Conservation (phyloP, 495 filamentous ascomycete species). For the Daldinia loculata region DNA sequence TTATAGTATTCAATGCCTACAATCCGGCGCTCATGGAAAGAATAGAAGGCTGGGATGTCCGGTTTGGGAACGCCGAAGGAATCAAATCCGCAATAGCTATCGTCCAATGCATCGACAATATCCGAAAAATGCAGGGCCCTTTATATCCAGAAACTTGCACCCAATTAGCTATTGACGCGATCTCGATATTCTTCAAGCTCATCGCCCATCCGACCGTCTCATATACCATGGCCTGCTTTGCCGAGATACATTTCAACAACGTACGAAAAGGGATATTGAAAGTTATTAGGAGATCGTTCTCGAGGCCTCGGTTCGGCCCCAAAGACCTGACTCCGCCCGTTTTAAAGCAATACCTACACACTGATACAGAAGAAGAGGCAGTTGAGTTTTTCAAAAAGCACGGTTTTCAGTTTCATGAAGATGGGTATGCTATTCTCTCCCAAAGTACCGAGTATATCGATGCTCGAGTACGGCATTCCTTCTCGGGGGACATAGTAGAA, state of each 20-base stretch:
- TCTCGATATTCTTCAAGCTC: conserved; percentile 78
- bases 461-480: conserved; percentile 53
- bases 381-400: conserved; percentile 74
- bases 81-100: conserved; percentile 55
- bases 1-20: conserved; percentile 82
- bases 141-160: conserved; percentile 59
- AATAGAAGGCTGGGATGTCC: conserved; percentile 79
- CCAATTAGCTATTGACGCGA: conserved; percentile 60
- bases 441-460: conserved; percentile 42
- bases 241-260: conserved; percentile 86
- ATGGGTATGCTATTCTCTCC: conserved; percentile 60
- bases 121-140: conserved; percentile 69
- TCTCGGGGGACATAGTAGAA: conserved; percentile 57
- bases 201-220: conserved; percentile 75
- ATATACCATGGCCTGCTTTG: conserved; percentile 93
- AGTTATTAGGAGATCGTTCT: conserved; percentile 67
- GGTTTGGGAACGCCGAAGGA: conserved; percentile 70
- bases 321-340: conserved; percentile 78
- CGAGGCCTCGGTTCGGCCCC: conserved; percentile 70
- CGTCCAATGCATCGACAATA: conserved; percentile 63
- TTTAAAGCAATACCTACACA: conserved; percentile 71
- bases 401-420: conserved; percentile 65
- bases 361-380: conserved; percentile 77
- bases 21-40: conserved; percentile 78
- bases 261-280: conserved; percentile 80